Base-by-base conservation (phyloP, 305 asterid species). In the Solanum hybrid region DNA sequence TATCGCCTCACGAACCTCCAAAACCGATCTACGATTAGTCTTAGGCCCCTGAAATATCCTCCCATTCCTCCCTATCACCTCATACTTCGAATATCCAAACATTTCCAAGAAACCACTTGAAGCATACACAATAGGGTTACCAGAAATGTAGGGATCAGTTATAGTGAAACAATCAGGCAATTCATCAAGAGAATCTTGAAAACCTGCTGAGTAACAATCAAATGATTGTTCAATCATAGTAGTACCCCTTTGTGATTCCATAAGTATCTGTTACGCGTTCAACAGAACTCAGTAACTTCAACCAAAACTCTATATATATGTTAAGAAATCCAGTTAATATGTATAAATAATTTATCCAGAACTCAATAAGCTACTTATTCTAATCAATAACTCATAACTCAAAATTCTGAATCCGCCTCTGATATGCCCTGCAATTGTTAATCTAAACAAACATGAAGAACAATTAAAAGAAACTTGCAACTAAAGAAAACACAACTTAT, bases 101-200 rank as follows among this genome's bases (percentile, higher is more conserved):
- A 94, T 92, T 90, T 95, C 92, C 95, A 93, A 90, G 94, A 97
- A 96, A 88, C 97, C 98, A 22, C 87, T 88, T 2, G 99, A 97
- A 90, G 96, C 99, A 92, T 92, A 97, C 51, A 97, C 99, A 88
- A 97, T 97, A 42, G 99, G 99, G 87, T 97, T 98, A 39, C 99
- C 99, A 86, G 94, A 92, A 87, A 95, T 92, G 92, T 94, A 92
- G 5, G 99, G 99, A 93, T 97, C 99, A 36, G 99, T 96, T 90
- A 97, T 95, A 4, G 96, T 91, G 64, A 97, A 97, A 89, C 94
- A 91, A 91, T 95, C 97, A 24, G 95, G 93, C 92, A 97, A 93
- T 78, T 94, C 95, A 92, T 95, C 94, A 33, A 97, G 94, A 51
- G 95, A 95, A 78, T 95, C 98, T 90, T 93, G 92, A 90, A 92